phyloP scores from a whole-genome alignment of 1,139 yeast genomes.

The Saccharomyces hybrid region DNA sequence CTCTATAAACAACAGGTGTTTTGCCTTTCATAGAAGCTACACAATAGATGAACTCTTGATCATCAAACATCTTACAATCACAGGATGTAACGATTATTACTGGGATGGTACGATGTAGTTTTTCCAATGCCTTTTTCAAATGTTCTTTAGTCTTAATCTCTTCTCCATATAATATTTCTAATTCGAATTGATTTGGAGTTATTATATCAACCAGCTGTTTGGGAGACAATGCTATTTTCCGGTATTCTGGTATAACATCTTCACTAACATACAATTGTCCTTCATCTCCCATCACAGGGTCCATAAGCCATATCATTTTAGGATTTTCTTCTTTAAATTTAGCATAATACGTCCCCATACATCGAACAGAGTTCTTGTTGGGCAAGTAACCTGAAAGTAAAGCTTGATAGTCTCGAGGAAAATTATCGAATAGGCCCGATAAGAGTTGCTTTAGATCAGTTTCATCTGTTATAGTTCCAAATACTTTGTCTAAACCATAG shows the following conservation, averaged over 20 bases:
- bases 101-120: constrained; percentile 36
- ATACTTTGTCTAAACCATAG: constrained; percentile 40
- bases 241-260: constrained; percentile 49
- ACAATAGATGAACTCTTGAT: constrained; percentile 30
- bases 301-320: constrained; percentile 42
- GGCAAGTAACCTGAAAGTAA: constrained; percentile 58
- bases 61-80: constrained; percentile 20
- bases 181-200: constrained; percentile 70
- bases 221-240: constrained; percentile 34
- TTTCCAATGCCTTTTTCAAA: constrained; percentile 37
- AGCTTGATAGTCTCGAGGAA: constrained; percentile 38
- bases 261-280: constrained; percentile 57
- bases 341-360: constrained; percentile 28
- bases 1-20: constrained; percentile 33
- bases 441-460: constrained; percentile 29
- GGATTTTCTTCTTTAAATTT: constrained; percentile 23
- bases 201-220: constrained; percentile 44
- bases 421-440: constrained; percentile 30
- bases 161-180: constrained; percentile 48
- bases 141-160: constrained; percentile 35
- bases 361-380: constrained; percentile 38
- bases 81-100: constrained; percentile 31
- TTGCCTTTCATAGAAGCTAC: constrained; percentile 30
- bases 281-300: constrained; percentile 75
- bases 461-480: constrained; percentile 33